Evolutionary conservation across 805 yeast species (phyloP).

Genomic region (Maudiozyma bulderi): DNA sequence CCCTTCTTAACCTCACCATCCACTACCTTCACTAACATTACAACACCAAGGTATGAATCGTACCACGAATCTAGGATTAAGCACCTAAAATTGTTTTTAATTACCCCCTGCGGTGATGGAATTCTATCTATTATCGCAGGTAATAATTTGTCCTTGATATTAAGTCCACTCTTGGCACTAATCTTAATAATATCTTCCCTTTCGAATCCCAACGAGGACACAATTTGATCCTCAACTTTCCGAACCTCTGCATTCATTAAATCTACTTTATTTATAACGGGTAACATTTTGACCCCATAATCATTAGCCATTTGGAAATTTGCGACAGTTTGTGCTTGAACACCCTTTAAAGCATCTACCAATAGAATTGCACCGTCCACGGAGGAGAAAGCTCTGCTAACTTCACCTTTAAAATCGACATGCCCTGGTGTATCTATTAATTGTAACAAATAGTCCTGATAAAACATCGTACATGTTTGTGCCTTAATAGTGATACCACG

Average conservation of each 20-base stretch:
- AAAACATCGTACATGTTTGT: constrained; percentile 91
- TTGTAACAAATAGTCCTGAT: constrained; percentile 70
- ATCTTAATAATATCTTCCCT: constrained; percentile 68
- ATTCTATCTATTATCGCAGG: constrained; percentile 75
- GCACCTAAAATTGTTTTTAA: constrained; percentile 48
- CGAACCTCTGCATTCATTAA: constrained; percentile 73
- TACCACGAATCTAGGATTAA: constrained; percentile 93
- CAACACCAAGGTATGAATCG: constrained; percentile 85
- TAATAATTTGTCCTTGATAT: constrained; percentile 57
- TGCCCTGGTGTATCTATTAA: constrained; percentile 97
- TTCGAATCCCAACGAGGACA: constrained; percentile 58
- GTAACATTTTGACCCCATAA: constrained; percentile 69
- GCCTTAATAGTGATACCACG: constrained; percentile 96
- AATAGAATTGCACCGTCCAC: constrained; percentile 88
- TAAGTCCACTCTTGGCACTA: constrained; percentile 84
- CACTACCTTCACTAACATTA: constrained; percentile 70
- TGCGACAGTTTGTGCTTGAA: constrained; percentile 98
- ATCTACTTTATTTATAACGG: constrained; percentile 88
- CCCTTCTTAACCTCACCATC: constrained; percentile 77
- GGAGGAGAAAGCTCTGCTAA: constrained; percentile 86
- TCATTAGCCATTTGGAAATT: constrained; percentile 86
- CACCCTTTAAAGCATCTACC: constrained; percentile 94
- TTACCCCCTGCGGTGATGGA: constrained; percentile 64
- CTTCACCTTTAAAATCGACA: constrained; percentile 86
- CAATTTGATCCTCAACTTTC: constrained; percentile 76